Conservation (phyloP, 2,329 filamentous ascomycete species). For the Podosphaera fusca region DNA sequence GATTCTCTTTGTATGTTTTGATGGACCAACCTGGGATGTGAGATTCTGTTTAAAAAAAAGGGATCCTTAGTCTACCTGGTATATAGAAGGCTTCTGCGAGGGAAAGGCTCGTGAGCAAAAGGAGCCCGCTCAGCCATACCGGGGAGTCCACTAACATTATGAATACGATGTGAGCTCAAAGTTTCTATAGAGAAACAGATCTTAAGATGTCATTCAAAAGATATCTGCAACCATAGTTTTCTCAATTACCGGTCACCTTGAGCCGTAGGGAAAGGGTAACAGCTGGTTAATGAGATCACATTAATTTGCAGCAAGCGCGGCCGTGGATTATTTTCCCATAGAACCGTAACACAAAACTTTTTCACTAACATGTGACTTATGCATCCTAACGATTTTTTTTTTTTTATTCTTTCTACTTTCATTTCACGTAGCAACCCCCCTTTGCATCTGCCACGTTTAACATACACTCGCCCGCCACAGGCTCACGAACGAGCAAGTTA, state of each 20-base stretch:
- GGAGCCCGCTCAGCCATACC: constrained; percentile 21
- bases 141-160: constrained; percentile 9
- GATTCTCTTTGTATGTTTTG: constrained; percentile 52
- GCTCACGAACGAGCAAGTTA: too few species aligned
- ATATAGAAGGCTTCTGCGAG: constrained; percentile 55
- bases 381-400: too few species aligned
- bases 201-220: not conserved
- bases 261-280: not conserved
- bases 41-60: not conserved
- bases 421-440: too few species aligned
- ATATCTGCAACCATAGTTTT: not conserved
- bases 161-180: not conserved
- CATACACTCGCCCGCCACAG: too few species aligned
- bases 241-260: not conserved
- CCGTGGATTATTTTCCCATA: too few species aligned
- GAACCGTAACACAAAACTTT: too few species aligned
- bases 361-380: too few species aligned
- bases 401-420: too few species aligned
- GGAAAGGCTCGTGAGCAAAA: constrained; percentile 24
- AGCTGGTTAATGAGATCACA: too few species aligned
- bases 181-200: not conserved
- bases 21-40: constrained; percentile 48
- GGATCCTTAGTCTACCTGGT: constrained; percentile 34
- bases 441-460: too few species aligned
- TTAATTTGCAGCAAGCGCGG: too few species aligned